Evolutionary conservation across 306 rosid species (phyloP).

Genomic region (barrel medic (Medicago truncatula)): DNA sequence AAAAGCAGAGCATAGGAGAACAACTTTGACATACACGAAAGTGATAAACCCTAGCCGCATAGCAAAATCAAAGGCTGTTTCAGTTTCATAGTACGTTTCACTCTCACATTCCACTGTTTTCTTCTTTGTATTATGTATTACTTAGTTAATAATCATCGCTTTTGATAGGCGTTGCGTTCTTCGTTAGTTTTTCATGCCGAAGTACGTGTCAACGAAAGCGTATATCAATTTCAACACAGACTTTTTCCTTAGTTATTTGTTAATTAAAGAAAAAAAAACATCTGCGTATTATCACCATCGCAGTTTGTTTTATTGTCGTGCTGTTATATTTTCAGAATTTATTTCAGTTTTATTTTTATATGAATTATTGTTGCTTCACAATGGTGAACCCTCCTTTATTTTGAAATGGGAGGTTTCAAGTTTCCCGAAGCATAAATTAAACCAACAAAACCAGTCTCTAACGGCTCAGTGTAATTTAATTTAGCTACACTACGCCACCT

Average conservation of each 20-base stretch:
- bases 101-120: background rate
- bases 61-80: background rate
- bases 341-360: background rate
- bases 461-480: constrained; percentile 61
- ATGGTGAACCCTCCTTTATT: constrained; percentile 68
- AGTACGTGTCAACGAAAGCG: constrained; percentile 94
- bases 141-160: constrained; percentile 47
- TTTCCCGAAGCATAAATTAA: constrained; percentile 86
- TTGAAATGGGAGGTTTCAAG: constrained; percentile 63
- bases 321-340: constrained; percentile 39
- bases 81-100: constrained; percentile 19
- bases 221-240: constrained; percentile 52
- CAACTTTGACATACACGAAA: fast-evolving
- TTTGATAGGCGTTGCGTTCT: constrained; percentile 94
- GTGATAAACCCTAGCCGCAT: constrained; percentile 43
- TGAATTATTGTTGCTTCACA: constrained; percentile 78
- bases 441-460: constrained; percentile 63
- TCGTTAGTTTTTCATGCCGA: constrained; percentile 52
- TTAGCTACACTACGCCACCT: constrained; percentile 73
- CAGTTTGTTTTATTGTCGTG: constrained; percentile 49
- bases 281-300: constrained; percentile 40
- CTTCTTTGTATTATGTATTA: fast-evolving
- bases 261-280: background rate
- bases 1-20: constrained; percentile 4
- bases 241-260: background rate